A percentile compares a stretch with the other conserved stretches of the same genome.
Evolutionary conservation across 257 asterid species (phyloP).

Genomic region (Hygrophila difformis): DNA sequence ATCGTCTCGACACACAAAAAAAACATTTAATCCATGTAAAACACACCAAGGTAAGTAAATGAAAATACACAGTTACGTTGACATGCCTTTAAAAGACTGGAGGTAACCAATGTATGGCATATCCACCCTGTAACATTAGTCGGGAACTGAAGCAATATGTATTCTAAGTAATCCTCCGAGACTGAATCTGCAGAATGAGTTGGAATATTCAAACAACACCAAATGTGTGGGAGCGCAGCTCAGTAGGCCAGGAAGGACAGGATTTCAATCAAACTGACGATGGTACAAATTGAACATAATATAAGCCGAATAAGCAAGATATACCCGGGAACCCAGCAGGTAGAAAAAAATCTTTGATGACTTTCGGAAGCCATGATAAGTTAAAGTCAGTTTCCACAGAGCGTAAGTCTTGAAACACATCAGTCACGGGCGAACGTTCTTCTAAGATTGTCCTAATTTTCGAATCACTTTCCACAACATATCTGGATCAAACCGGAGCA

Average conservation of each 20-base stretch:
- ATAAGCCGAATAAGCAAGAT: constrained; percentile 3
- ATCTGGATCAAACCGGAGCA: constrained; percentile 36
- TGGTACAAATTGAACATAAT: neutral
- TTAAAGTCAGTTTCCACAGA: constrained; percentile 16
- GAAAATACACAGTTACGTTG: constrained; percentile 32
- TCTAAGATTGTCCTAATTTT: constrained; percentile 43
- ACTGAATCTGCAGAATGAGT: constrained; percentile 61
- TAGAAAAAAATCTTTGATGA: constrained; percentile 57
- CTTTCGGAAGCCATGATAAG: constrained; percentile 64
- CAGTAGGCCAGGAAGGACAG: neutral
- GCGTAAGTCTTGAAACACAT: constrained; percentile 20
- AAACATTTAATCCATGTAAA: too few species aligned
- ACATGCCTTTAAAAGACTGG: constrained; percentile 93
- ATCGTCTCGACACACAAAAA: too few species aligned
- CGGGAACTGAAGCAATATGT: constrained; percentile 89
- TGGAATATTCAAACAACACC: neutral
- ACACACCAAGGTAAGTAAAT: constrained; percentile 26
- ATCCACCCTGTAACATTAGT: constrained; percentile 98
- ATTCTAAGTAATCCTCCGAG: constrained; percentile 89
- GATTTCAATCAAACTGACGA: constrained; percentile 2
- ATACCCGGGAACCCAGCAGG: constrained; percentile 93
- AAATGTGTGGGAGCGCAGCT: too few species aligned
- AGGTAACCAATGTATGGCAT: constrained; percentile 87
- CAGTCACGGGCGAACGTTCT: constrained; percentile 27
- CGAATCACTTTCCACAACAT: constrained; percentile 48